Percentiles rank a stretch among this genome's conserved stretches.
Conservation (phyloP, 805 yeast genomes). For the Suhomyces pyralidae region DNA sequence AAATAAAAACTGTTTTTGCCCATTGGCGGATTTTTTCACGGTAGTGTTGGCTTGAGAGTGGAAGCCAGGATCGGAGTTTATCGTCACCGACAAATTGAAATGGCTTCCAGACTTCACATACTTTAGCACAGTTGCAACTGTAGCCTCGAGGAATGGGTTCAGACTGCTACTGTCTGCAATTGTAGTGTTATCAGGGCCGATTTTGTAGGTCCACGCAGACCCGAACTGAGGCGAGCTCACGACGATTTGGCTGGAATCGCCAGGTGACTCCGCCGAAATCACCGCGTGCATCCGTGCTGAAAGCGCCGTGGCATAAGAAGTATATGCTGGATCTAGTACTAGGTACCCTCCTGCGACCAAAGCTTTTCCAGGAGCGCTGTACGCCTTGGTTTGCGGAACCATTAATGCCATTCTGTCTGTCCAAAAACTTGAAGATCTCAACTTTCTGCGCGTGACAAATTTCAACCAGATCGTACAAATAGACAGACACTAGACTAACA, state of each 20-base stretch:
- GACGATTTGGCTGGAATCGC: constrained; percentile 24
- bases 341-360: constrained; percentile 91
- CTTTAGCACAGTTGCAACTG: constrained; percentile 52
- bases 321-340: constrained; percentile 74
- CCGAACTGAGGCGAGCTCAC: constrained; percentile 76
- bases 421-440: neutral
- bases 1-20: constrained; percentile 48
- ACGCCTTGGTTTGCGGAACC: constrained; percentile 38
- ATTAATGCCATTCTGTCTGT: neutral
- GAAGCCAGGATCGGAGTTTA: constrained; percentile 84
- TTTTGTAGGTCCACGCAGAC: constrained; percentile 57
- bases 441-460: neutral
- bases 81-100: constrained; percentile 47
- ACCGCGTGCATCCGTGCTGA: constrained; percentile 88
- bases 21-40: constrained; percentile 31
- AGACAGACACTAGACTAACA: no score
- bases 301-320: constrained; percentile 80
- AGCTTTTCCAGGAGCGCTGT: constrained; percentile 96
- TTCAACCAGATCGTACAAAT: neutral
- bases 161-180: constrained; percentile 1
- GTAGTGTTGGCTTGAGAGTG: constrained; percentile 67
- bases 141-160: constrained; percentile 76
- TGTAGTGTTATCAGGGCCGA: constrained; percentile 25
- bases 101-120: constrained; percentile 42
- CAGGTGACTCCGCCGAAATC: constrained; percentile 21